Evolutionary conservation across 805 yeast genomes (phyloP).

Genomic region (Nakazawaea pomicola): DNA sequence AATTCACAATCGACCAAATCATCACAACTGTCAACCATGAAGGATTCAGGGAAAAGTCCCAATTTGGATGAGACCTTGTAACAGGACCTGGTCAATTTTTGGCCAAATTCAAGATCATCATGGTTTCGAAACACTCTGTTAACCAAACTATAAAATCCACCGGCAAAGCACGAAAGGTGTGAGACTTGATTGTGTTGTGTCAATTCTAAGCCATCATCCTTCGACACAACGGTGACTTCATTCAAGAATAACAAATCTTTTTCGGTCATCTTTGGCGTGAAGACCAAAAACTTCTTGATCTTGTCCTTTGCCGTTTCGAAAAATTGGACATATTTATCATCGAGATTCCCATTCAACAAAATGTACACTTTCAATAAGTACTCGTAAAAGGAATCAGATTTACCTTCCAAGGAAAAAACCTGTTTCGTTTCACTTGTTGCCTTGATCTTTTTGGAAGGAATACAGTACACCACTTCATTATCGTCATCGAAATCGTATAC

Average conservation of each 20-base stretch:
- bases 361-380: slow-evolving; percentile 44
- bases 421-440: neutral
- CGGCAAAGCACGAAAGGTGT: slow-evolving; percentile 47
- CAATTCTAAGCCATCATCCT: slow-evolving; percentile 14
- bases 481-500: slow-evolving; percentile 9
- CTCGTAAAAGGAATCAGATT: slow-evolving; percentile 41
- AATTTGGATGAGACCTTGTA: slow-evolving; percentile 33
- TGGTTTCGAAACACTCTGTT: slow-evolving; percentile 33
- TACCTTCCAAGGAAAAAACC: slow-evolving; percentile 10
- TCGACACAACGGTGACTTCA: slow-evolving; percentile 20
- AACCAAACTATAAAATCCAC: slow-evolving; percentile 49
- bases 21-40: slow-evolving; percentile 25
- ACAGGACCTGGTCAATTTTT: slow-evolving; percentile 44
- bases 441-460: slow-evolving; percentile 1
- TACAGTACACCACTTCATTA: slow-evolving; percentile 11
- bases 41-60: slow-evolving; percentile 41
- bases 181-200: slow-evolving; percentile 28
- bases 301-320: slow-evolving; percentile 29
- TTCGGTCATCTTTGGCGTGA: slow-evolving; percentile 38
- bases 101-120: slow-evolving; percentile 34
- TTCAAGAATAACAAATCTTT: slow-evolving; percentile 18
- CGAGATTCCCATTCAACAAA: slow-evolving; percentile 33
- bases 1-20: slow-evolving; percentile 19
- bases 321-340: slow-evolving; percentile 27
- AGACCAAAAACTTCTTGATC: slow-evolving; percentile 36